Evolutionary conservation across 331 rosid species (phyloP).

Genomic region (Stylosanthes scabra): DNA sequence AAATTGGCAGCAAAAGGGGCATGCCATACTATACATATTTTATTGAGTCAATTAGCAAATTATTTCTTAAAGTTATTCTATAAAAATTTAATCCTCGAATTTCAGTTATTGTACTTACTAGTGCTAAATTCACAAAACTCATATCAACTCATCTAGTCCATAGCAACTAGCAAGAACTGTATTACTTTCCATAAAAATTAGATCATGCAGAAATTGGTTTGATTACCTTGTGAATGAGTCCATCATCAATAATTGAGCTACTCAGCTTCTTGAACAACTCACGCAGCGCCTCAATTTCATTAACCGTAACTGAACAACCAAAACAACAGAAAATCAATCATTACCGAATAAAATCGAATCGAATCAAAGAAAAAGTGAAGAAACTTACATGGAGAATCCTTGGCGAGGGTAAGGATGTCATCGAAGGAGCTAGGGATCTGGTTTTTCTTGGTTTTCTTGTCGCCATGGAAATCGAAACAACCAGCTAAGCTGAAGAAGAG

Average conservation of each 20-base stretch:
- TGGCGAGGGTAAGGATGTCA: slow-evolving; percentile 60
- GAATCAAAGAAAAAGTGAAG: not conserved
- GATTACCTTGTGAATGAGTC: slow-evolving; percentile 76
- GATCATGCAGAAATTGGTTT: not conserved
- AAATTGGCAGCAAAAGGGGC: not conserved
- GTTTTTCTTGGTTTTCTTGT: not conserved
- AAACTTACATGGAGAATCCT: slow-evolving; percentile 60
- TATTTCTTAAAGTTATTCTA: not conserved
- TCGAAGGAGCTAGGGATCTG: slow-evolving; percentile 33
- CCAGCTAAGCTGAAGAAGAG: slow-evolving; percentile 43
- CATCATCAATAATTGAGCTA: slow-evolving; percentile 66
- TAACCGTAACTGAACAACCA: slow-evolving; percentile 59
- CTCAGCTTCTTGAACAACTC: slow-evolving; percentile 76
- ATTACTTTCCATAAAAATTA: too few relatives aligned
- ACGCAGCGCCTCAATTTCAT: slow-evolving; percentile 77
- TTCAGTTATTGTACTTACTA: too few relatives aligned
- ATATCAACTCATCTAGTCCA: too few relatives aligned
- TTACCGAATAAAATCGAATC: too few relatives aligned
- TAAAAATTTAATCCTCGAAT: too few relatives aligned
- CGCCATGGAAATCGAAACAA: slow-evolving; percentile 51
- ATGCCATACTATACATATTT: slow-evolving; percentile 7
- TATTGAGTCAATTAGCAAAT: not conserved
- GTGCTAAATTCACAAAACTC: too few relatives aligned
- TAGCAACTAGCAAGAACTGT: too few relatives aligned
- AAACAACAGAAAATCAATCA: not conserved